Percentiles rank a stretch among this genome's conserved stretches.
These are phyloP conservation scores for Medakamo hakoo DNA, from an alignment of 139 green algal genomes.

Conservation along the genomic window DNA sequence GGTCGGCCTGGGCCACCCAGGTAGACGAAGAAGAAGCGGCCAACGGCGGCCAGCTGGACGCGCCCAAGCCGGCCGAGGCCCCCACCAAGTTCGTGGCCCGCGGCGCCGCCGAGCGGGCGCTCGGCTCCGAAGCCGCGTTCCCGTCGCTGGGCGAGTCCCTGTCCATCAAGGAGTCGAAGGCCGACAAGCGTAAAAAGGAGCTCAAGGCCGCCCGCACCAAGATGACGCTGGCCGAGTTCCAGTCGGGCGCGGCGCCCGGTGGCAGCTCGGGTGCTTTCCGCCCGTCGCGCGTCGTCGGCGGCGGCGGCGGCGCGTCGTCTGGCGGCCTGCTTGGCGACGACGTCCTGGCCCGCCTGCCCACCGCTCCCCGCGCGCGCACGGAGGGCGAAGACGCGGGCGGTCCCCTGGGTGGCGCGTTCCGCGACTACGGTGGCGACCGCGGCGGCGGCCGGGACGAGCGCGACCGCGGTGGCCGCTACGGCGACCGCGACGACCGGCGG, in stretches of 20 bases:
- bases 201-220: constrained; percentile 16
- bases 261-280: background rate
- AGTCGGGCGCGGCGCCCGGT: constrained; percentile 5
- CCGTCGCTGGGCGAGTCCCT: constrained; percentile 37
- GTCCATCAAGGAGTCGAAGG: constrained; percentile 31
- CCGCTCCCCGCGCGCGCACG: constrained; percentile 21
- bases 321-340: constrained; percentile 16
- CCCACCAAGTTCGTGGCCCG: background rate
- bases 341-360: constrained; percentile 39
- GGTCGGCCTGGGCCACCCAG: constrained; percentile 27
- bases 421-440: constrained; percentile 59
- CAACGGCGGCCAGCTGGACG: background rate
- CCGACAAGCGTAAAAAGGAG: constrained; percentile 52
- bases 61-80: background rate
- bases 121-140: constrained; percentile 34
- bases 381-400: constrained; percentile 23
- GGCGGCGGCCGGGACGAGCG: too few relatives aligned
- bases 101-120: background rate
- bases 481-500: constrained; percentile 21
- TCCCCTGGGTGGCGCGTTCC: constrained; percentile 52
- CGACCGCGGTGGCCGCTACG: too few relatives aligned
- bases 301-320: too few relatives aligned
- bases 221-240: constrained; percentile 51
- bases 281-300: background rate
- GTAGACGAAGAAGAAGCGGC: constrained; percentile 29